Percentiles rank a stretch among this genome's conserved stretches.
These are phyloP conservation scores for Claviceps spartinae DNA, from an alignment of 2,329 filamentous ascomycete genomes.

Conservation along the genomic window DNA sequence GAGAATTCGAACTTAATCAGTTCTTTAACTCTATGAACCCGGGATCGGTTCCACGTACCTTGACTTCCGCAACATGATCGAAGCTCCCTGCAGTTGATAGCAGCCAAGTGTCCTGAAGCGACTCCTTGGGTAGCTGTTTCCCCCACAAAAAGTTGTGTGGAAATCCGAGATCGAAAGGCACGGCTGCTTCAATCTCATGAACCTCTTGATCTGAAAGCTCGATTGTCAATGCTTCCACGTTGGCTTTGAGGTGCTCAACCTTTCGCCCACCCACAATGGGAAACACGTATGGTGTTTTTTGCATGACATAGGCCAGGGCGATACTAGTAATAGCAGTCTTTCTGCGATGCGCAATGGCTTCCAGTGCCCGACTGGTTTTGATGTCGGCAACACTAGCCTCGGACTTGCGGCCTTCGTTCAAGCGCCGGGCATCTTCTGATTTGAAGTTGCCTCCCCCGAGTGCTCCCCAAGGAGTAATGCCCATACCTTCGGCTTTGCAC, in stretches of 20 bases:
- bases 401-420: slow-evolving; percentile 22
- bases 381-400: slow-evolving; percentile 39
- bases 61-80: slow-evolving; percentile 33
- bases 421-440: slow-evolving; percentile 20
- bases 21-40: neutral
- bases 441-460: slow-evolving; percentile 36
- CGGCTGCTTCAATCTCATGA: slow-evolving; percentile 48
- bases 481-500: slow-evolving; percentile 32
- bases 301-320: slow-evolving; percentile 60
- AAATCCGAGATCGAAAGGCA: slow-evolving; percentile 52
- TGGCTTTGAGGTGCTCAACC: slow-evolving; percentile 53
- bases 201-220: slow-evolving; percentile 49
- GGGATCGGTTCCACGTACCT: slow-evolving; percentile 14
- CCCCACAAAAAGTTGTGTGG: slow-evolving; percentile 46
- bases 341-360: slow-evolving; percentile 35
- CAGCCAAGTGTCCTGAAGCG: slow-evolving; percentile 27
- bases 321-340: slow-evolving; percentile 31
- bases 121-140: slow-evolving; percentile 21
- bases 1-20: neutral
- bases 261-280: slow-evolving; percentile 60
- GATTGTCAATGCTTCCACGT: slow-evolving; percentile 54
- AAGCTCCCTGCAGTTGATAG: slow-evolving; percentile 32
- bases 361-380: slow-evolving; percentile 30
- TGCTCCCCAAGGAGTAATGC: slow-evolving; percentile 45
- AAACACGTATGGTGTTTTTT: slow-evolving; percentile 59